Conservation (phyloP, 192 early-diverging fungal genomes). For the Coemansia sp. region DNA sequence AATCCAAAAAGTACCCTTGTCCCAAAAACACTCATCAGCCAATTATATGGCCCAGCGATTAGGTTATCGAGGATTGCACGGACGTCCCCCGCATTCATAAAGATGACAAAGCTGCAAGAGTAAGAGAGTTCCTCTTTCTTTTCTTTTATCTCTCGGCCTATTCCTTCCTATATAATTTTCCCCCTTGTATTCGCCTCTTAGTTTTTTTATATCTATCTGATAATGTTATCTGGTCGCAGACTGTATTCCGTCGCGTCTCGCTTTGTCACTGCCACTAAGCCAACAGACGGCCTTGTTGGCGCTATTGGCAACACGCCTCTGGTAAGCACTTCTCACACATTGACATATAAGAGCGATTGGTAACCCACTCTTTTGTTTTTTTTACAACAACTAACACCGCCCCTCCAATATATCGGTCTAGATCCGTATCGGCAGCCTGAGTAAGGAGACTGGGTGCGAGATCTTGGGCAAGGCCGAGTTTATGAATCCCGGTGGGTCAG, state of each 20-base stretch:
- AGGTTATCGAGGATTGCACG: neutral
- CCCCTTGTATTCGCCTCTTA: neutral
- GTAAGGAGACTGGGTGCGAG: slow-evolving; percentile 80
- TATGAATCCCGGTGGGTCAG: slow-evolving; percentile 96
- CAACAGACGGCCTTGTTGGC: slow-evolving; percentile 75
- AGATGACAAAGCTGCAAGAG: neutral
- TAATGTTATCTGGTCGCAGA: slow-evolving; percentile 46
- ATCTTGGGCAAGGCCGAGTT: slow-evolving; percentile 96
- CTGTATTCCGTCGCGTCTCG: slow-evolving; percentile 44
- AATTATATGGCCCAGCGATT: neutral
- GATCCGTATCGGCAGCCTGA: slow-evolving; percentile 73
- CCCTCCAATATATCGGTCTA: slow-evolving; percentile 23
- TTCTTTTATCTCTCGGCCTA: neutral
- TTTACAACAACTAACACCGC: neutral
- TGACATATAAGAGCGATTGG: neutral
- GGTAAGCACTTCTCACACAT: slow-evolving; percentile 53
- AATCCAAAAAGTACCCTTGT: slow-evolving; percentile 2
- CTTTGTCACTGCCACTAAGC: slow-evolving; percentile 52
- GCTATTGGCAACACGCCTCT: slow-evolving; percentile 93
- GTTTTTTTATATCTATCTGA: neutral
- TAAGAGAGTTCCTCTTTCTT: neutral
- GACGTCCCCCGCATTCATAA: too few species aligned
- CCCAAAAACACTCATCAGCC: neutral
- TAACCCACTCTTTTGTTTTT: neutral
- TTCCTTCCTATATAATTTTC: neutral